Base-by-base conservation (phyloP, 805 yeast species). In the Kuraishia molischiana region DNA sequence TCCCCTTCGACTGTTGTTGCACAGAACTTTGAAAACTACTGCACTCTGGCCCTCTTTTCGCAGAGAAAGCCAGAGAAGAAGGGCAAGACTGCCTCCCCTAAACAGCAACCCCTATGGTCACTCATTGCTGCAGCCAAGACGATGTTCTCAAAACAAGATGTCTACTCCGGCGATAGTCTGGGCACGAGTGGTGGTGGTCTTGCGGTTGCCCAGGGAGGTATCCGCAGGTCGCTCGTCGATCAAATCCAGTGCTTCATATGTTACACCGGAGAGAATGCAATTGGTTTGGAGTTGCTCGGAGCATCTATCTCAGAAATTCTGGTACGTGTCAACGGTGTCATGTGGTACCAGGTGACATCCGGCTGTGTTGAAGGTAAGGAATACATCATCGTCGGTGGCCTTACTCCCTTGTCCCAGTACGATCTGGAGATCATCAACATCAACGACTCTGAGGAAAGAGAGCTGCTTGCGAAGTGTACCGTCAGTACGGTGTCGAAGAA, bases 281-380 rank as follows among this genome's bases (percentile, higher is more conserved):
- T 74, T 28, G 70, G 71, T 2, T 71, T 74, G 44, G 74, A 69
- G 41, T 53, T 74, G 24, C 62, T 66, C 36, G 66, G 72, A 36
- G 64, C 65, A 15, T 52, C 54, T 33, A 60, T 64, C 38, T 65
- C 66, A 36, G 67, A 58, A 38, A 51, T 69, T 4, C 58, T 63
- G 34, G 67, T 67, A 10, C 56, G 64, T 38, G 85, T 80, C 4
- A 79, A 80, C 47, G 85, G 85, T 18, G 68, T 79, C 18, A 66
- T 72, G 11, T 80, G 87, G 87, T 71, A 77, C 19, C 85, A 78
- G 49, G 74, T 76, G 2, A 66, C 77, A 0, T 64, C 72, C 29
- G 76, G 76, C 34, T 61, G 64, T 13, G 51, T 62, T 14, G 59
- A 60, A 18, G 67, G 67, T 24, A 70, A 71, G 33, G 73, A 71